Evolutionary conservation across 352 stramenopile species (phyloP).

Genomic region (Globisporangium cederbergense): DNA sequence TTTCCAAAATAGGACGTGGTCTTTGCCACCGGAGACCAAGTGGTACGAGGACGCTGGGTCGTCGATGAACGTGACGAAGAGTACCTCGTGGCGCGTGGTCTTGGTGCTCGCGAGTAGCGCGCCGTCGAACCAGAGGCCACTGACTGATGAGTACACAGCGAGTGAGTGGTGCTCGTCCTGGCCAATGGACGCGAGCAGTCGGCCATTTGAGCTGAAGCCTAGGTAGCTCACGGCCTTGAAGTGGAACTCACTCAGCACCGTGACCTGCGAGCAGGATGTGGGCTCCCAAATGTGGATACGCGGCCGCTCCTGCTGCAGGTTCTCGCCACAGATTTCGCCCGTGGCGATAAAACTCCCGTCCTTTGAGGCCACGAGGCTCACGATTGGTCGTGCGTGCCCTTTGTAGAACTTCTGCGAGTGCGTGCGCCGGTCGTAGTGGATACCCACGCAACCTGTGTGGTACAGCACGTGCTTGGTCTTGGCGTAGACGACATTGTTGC

Average conservation of each 20-base stretch:
- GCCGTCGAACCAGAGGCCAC: slow-evolving; percentile 60
- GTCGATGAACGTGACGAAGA: slow-evolving; percentile 61
- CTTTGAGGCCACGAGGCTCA: slow-evolving; percentile 39
- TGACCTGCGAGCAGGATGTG: slow-evolving; percentile 42
- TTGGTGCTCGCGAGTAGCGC: slow-evolving; percentile 45
- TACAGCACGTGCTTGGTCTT: slow-evolving; percentile 68
- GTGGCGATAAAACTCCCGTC: slow-evolving; percentile 65
- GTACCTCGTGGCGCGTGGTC: slow-evolving; percentile 49
- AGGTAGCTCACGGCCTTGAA: slow-evolving; percentile 64
- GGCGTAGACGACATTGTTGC: slow-evolving; percentile 57
- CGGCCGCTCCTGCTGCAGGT: slow-evolving; percentile 47
- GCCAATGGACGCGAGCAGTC: slow-evolving; percentile 55
- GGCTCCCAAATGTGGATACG: slow-evolving; percentile 78
- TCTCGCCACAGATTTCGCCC: slow-evolving; percentile 64
- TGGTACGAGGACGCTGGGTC: slow-evolving; percentile 38
- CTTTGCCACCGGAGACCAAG: slow-evolving; percentile 56
- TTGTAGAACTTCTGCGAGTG: slow-evolving; percentile 68
- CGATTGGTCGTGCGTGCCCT: slow-evolving; percentile 53
- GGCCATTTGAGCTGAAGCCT: slow-evolving; percentile 41
- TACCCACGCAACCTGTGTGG: slow-evolving; percentile 49
- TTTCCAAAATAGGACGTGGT: slow-evolving; percentile 76
- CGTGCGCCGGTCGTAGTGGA: slow-evolving; percentile 74
- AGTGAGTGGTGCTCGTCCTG: slow-evolving; percentile 78
- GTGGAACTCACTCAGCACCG: slow-evolving; percentile 62
- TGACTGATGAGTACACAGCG: slow-evolving; percentile 57